phyloP scores from a whole-genome alignment of 257 asterid species.

The Scutellaria baicalensis region DNA sequence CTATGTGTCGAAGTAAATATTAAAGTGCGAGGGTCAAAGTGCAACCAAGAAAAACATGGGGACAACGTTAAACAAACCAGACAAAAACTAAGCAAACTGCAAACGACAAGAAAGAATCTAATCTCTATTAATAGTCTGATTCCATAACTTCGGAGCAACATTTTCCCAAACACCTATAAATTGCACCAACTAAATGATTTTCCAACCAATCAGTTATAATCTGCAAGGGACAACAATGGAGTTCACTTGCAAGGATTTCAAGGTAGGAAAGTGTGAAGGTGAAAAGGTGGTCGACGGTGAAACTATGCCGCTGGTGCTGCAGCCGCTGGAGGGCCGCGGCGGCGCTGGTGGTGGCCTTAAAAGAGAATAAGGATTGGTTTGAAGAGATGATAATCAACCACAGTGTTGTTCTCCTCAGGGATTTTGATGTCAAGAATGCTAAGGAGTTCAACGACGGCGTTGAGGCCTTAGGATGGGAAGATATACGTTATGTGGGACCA shows the following conservation, averaged over 20 bases:
- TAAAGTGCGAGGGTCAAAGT: not conserved
- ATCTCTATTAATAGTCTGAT: not conserved
- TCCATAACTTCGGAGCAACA: not conserved
- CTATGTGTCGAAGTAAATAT: too few relatives aligned
- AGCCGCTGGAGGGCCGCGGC: slow-evolving; percentile 20
- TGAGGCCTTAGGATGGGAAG: slow-evolving; percentile 71
- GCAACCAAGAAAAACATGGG: not conserved
- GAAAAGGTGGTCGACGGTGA: slow-evolving; percentile 64
- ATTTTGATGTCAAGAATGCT: slow-evolving; percentile 51
- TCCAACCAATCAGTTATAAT: not conserved
- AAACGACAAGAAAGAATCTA: slow-evolving; percentile 10
- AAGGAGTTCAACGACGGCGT: slow-evolving; percentile 59
- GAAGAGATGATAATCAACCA: slow-evolving; percentile 59
- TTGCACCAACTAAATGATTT: not conserved
- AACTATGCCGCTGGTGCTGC: slow-evolving; percentile 57
- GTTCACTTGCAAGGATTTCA: slow-evolving; percentile 47
- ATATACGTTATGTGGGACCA: slow-evolving; percentile 78
- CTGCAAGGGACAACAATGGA: slow-evolving; percentile 25
- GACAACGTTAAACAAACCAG: not conserved
- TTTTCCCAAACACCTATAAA: not conserved
- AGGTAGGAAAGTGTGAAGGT: slow-evolving; percentile 79
- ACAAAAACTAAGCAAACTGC: not conserved
- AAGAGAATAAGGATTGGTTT: slow-evolving; percentile 62
- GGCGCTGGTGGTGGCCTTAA: slow-evolving; percentile 29
- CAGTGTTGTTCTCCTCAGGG: slow-evolving; percentile 65